phyloP scores from a whole-genome alignment of 148 eudicot genomes.

The Vaccinium myrtillus region DNA sequence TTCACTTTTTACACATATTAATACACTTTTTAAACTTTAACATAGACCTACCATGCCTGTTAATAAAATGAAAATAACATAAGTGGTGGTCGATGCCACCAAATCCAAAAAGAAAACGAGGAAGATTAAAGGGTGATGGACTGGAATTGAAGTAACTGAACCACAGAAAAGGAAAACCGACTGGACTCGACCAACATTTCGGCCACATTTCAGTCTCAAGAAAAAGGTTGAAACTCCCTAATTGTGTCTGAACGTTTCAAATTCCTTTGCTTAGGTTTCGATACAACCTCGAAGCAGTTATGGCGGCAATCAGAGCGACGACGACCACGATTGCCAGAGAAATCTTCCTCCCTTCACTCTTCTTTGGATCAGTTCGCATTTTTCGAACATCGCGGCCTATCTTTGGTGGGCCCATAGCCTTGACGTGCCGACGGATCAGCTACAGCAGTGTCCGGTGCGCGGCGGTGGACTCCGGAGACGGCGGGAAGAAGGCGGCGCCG shows the following conservation, averaged over 20 bases:
- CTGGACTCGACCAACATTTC: not conserved
- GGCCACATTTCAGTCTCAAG: not conserved
- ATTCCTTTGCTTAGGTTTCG: not conserved
- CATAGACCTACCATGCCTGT: no score
- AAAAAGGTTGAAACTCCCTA: not conserved
- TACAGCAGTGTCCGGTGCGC: slow-evolving; percentile 37
- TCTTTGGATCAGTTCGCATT: slow-evolving; percentile 10
- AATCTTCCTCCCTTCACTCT: slow-evolving; percentile 31
- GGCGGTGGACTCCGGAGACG: slow-evolving; percentile 37
- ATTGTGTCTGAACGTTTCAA: not conserved
- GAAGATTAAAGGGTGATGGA: not conserved
- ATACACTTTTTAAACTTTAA: no score
- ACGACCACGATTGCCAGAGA: slow-evolving; percentile 35
- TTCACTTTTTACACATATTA: no score
- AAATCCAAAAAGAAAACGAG: no score
- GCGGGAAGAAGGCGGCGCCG: slow-evolving; percentile 54
- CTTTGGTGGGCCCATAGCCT: not conserved
- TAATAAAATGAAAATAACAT: not conserved
- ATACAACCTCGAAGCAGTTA: slow-evolving; percentile 9
- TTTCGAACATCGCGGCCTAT: slow-evolving; percentile 17
- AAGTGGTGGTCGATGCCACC: not conserved
- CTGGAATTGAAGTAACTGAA: not conserved
- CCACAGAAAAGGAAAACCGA: not conserved
- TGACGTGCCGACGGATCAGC: slow-evolving; percentile 35
- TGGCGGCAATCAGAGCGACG: slow-evolving; percentile 53